Conservation (phyloP, 2,329 filamentous ascomycete species). For the Aspergillus terreus region DNA sequence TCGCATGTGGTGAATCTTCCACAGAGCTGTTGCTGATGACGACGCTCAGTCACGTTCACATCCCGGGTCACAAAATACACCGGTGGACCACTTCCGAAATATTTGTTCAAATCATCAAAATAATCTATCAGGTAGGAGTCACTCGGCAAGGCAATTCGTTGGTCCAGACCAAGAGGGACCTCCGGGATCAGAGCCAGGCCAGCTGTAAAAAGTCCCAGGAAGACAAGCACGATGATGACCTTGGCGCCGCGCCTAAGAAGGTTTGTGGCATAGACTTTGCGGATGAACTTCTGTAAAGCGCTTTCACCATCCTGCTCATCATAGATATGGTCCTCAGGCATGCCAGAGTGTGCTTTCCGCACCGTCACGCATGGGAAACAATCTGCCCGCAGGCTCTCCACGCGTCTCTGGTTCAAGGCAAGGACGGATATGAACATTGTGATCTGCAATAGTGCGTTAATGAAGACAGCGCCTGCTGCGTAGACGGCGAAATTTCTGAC, state of each 20-base stretch:
- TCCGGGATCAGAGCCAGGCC: slow-evolving; percentile 80
- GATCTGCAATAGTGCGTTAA: slow-evolving; percentile 94
- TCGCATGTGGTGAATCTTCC: slow-evolving; percentile 88
- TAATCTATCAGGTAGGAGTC: slow-evolving; percentile 94
- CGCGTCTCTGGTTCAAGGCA: slow-evolving; percentile 83
- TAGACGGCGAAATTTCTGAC: slow-evolving; percentile 97
- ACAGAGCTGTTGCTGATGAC: slow-evolving; percentile 80
- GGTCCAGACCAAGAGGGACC: slow-evolving; percentile 83
- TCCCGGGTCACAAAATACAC: slow-evolving; percentile 92
- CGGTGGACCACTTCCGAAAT: slow-evolving; percentile 85
- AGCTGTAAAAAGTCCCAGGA: slow-evolving; percentile 82
- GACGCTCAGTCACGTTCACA: slow-evolving; percentile 71
- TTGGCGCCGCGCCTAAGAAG: slow-evolving; percentile 80
- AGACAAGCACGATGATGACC: slow-evolving; percentile 69
- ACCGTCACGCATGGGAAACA: slow-evolving; percentile 88
- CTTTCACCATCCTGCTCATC: slow-evolving; percentile 77
- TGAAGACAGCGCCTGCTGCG: slow-evolving; percentile 90
- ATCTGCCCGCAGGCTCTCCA: slow-evolving; percentile 84
- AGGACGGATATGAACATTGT: slow-evolving; percentile 96
- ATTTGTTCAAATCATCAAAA: slow-evolving; percentile 92
- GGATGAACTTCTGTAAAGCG: slow-evolving; percentile 78
- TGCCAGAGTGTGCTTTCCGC: slow-evolving; percentile 64
- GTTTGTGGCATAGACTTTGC: slow-evolving; percentile 79
- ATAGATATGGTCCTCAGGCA: slow-evolving; percentile 63
- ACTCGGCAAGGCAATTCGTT: slow-evolving; percentile 88